Percentiles rank a stretch among this genome's conserved stretches.
These are phyloP conservation scores for Apiospora malaysiana DNA, from an alignment of 2,329 filamentous ascomycete species.

Conservation along the genomic window DNA sequence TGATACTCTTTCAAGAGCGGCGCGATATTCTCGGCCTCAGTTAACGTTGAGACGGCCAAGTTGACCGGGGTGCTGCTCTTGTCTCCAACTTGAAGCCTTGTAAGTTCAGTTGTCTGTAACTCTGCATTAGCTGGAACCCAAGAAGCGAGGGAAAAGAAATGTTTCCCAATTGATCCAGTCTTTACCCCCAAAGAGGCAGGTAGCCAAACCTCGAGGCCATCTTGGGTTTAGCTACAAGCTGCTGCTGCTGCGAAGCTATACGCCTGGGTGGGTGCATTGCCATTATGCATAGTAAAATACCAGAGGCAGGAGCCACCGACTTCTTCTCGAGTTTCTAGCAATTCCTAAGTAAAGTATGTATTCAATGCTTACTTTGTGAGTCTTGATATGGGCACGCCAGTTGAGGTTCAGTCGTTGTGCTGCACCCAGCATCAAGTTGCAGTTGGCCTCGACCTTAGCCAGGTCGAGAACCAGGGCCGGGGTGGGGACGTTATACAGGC, in stretches of 20 bases:
- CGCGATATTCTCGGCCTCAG: conserved; percentile 72
- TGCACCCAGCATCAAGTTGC: conserved; percentile 72
- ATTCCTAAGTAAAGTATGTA: too few relatives aligned
- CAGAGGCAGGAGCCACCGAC: background rate
- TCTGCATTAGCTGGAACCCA: conserved; percentile 24
- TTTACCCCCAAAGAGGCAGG: background rate
- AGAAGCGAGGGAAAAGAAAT: background rate
- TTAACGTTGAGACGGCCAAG: conserved; percentile 75
- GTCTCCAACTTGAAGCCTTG: conserved; percentile 72
- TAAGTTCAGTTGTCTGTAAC: conserved; percentile 67
- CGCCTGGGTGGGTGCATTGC: background rate
- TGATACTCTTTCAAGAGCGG: conserved; percentile 66
- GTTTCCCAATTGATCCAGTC: background rate
- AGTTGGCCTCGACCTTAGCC: conserved; percentile 70
- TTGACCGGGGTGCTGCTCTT: conserved; percentile 54
- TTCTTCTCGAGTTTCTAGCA: conserved; percentile 11
- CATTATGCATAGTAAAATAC: background rate
- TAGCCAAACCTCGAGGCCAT: background rate
- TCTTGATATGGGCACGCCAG: conserved; percentile 83
- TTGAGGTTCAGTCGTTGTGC: conserved; percentile 62
- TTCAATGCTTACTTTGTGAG: conserved; percentile 68
- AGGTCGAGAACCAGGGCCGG: conserved; percentile 74
- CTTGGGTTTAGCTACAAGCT: background rate
- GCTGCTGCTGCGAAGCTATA: background rate
- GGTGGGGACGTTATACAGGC: conserved; percentile 64